A percentile compares a stretch with the other conserved stretches of the same genome.
These are phyloP conservation scores for Neoarthrinium moseri DNA, from an alignment of 2,329 filamentous ascomycete genomes.

Conservation along the genomic window DNA sequence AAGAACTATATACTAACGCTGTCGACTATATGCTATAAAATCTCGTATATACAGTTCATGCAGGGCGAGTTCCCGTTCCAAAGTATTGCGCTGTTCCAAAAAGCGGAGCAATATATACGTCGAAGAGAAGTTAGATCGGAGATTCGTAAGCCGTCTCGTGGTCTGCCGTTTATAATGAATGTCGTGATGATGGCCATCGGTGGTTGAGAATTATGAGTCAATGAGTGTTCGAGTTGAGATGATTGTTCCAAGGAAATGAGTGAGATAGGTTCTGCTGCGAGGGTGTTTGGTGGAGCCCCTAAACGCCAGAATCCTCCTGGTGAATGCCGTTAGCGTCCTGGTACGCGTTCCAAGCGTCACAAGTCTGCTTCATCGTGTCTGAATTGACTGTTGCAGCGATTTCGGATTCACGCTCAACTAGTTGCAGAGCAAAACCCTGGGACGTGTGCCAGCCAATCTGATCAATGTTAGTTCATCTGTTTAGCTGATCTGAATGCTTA, in stretches of 20 bases:
- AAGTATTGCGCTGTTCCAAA: too few relatives aligned
- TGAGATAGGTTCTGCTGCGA: too few relatives aligned
- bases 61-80: constrained; percentile 3
- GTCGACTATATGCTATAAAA: not conserved
- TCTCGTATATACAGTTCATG: constrained; percentile 3
- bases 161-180: too few relatives aligned
- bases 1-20: not conserved
- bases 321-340: constrained; percentile 15
- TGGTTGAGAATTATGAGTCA: not conserved
- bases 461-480: not conserved
- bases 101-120: not conserved
- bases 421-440: constrained; percentile 52
- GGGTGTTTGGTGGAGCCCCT: constrained; percentile 11
- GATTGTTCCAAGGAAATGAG: too few relatives aligned
- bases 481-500: not conserved
- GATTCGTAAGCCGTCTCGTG: too few relatives aligned
- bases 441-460: constrained; percentile 50
- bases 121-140: too few relatives aligned
- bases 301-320: constrained; percentile 34
- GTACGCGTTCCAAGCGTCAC: constrained; percentile 29
- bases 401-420: constrained; percentile 37
- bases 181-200: not conserved
- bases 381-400: constrained; percentile 21
- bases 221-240: not conserved
- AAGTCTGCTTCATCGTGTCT: constrained; percentile 25